These are phyloP conservation scores for Xanthoconium stramineum DNA, from an alignment of 768 basidiomycete species.

Conservation along the genomic window DNA sequence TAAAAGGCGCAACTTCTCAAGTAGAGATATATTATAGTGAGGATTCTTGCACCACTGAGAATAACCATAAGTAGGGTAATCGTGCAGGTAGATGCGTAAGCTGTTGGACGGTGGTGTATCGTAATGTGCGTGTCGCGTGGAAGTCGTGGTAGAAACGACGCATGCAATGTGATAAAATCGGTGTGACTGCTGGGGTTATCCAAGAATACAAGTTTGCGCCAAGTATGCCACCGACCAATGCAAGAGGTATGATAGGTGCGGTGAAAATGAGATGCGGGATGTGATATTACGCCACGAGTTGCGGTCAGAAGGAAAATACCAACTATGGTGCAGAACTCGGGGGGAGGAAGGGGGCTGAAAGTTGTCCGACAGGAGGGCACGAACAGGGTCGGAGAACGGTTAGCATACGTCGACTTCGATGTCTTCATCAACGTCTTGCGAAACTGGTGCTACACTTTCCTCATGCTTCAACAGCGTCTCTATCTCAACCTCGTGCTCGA, in stretches of 20 bases:
- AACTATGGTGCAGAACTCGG: neutral
- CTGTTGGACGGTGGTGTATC: neutral
- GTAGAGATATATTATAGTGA: slow-evolving; percentile 16
- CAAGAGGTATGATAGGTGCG: slow-evolving; percentile 17
- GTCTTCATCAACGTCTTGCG: slow-evolving; percentile 24
- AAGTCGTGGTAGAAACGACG: slow-evolving; percentile 3
- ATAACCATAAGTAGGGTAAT: slow-evolving; percentile 24
- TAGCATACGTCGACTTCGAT: slow-evolving; percentile 30
- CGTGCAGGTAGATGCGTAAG: slow-evolving; percentile 10
- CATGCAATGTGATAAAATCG: neutral
- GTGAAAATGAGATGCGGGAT: slow-evolving; percentile 16
- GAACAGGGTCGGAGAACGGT: neutral
- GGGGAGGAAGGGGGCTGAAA: neutral
- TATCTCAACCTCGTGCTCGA: slow-evolving; percentile 17
- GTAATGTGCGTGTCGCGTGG: slow-evolving; percentile 4
- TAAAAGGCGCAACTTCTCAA: neutral
- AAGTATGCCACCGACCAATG: slow-evolving; percentile 9
- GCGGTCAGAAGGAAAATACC: neutral
- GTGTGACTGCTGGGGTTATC: slow-evolving; percentile 10
- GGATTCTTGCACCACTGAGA: slow-evolving; percentile 8
- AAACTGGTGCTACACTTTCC: neutral
- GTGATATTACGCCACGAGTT: slow-evolving; percentile 11
- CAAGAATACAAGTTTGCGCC: slow-evolving; percentile 18
- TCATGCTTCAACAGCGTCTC: neutral
- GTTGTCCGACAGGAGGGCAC: neutral